Evolutionary conservation across 2,329 filamentous ascomycete genomes (phyloP).

Genomic region (Plectosphaerella plurivora): DNA sequence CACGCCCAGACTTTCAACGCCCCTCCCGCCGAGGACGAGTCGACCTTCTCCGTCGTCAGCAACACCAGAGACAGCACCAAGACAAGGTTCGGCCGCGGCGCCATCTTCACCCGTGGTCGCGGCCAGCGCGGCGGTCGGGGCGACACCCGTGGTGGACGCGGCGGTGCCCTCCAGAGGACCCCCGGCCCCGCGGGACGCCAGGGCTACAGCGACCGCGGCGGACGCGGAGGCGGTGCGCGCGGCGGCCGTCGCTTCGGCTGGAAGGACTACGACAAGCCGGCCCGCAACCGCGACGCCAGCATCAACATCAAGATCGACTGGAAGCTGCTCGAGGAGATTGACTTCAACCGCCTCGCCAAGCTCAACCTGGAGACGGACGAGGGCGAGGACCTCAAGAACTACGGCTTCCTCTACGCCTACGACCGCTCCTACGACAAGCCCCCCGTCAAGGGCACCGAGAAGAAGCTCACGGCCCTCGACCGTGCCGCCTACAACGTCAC

Average conservation of each 20-base stretch:
- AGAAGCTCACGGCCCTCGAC: conserved; percentile 83
- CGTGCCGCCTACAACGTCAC: conserved; percentile 98
- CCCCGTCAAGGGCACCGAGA: conserved; percentile 82
- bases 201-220: conserved; percentile 69
- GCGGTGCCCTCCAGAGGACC: conserved; percentile 64
- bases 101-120: conserved; percentile 83
- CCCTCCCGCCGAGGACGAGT: conserved; percentile 90
- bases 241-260: conserved; percentile 90
- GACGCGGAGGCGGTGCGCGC: conserved; percentile 63
- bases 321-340: conserved; percentile 95
- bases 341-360: conserved; percentile 92
- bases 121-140: conserved; percentile 73
- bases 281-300: conserved; percentile 91
- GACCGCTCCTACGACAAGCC: conserved; percentile 93
- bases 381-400: conserved; percentile 90
- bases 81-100: conserved; percentile 82
- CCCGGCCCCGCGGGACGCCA: conserved; percentile 52
- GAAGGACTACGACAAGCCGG: conserved; percentile 98
- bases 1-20: conserved; percentile 84
- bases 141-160: conserved; percentile 52
- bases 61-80: conserved; percentile 85
- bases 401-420: conserved; percentile 98
- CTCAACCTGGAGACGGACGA: conserved; percentile 93
- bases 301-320: conserved; percentile 96
- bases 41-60: conserved; percentile 96